phyloP scores from a whole-genome alignment of 2,329 filamentous ascomycete genomes.

The Aspergillus brunneoviolaceus region DNA sequence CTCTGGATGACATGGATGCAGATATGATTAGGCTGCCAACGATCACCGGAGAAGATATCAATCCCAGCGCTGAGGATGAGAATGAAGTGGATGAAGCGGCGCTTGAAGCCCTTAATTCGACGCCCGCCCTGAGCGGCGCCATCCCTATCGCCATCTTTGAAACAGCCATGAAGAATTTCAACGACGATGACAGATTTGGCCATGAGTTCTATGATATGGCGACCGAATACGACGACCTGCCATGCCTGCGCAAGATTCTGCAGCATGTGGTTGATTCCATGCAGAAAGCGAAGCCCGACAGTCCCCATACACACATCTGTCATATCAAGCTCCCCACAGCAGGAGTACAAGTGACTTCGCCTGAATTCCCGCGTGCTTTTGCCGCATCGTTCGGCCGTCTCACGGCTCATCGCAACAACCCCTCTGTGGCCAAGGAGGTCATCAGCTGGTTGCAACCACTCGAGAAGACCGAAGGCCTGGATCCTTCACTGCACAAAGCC shows the following conservation, averaged over 20 bases:
- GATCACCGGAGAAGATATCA: slow-evolving; percentile 63
- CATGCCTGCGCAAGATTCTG: slow-evolving; percentile 65
- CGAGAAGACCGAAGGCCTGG: slow-evolving; percentile 47
- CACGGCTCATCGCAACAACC: slow-evolving; percentile 50
- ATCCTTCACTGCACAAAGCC: slow-evolving; percentile 56
- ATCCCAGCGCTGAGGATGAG: slow-evolving; percentile 54
- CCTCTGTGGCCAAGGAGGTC: slow-evolving; percentile 47
- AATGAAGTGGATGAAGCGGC: slow-evolving; percentile 54
- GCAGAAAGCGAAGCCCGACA: slow-evolving; percentile 57
- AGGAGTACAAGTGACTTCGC: slow-evolving; percentile 61
- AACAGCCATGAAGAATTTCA: slow-evolving; percentile 74
- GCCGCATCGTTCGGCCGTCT: slow-evolving; percentile 64
- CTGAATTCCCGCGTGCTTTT: slow-evolving; percentile 72
- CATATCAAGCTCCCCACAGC: slow-evolving; percentile 69
- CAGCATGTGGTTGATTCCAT: slow-evolving; percentile 70
- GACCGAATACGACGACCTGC: slow-evolving; percentile 64
- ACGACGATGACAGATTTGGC: slow-evolving; percentile 64
- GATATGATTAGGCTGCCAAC: slow-evolving; percentile 59
- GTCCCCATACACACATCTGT: slow-evolving; percentile 67
- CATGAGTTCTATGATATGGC: slow-evolving; percentile 81
- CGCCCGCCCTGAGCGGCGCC: slow-evolving; percentile 85
- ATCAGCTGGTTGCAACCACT: slow-evolving; percentile 52
- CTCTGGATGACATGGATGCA: slow-evolving; percentile 48
- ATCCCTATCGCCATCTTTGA: slow-evolving; percentile 93
- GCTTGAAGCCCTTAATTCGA: slow-evolving; percentile 65